Evolutionary conservation across 1,284 basidiomycete genomes (phyloP).

Genomic region (Rhodotorula sp.): DNA sequence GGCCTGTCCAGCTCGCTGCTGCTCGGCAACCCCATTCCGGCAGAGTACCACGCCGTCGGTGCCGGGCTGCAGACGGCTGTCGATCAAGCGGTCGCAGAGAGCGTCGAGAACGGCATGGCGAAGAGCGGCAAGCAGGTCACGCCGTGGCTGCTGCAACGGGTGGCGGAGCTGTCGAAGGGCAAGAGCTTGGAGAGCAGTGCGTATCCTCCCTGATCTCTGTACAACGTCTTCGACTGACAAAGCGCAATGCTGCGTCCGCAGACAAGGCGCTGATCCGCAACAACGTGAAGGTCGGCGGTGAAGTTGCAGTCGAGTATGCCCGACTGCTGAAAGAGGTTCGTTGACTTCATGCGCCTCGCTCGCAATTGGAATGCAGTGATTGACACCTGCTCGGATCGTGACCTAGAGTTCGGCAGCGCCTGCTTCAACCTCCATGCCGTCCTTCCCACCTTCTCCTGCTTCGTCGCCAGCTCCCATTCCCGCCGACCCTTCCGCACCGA

Average conservation of each 20-base stretch:
- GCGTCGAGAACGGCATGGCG: conserved; percentile 76
- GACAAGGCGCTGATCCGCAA: conserved; percentile 90
- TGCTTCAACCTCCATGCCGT: not conserved
- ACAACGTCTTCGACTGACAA: not conserved
- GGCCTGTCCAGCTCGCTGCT: conserved; percentile 71
- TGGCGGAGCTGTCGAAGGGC: conserved; percentile 77
- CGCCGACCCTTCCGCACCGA: not conserved
- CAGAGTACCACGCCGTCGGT: conserved; percentile 68
- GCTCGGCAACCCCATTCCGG: conserved; percentile 88
- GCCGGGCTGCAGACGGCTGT: conserved; percentile 74
- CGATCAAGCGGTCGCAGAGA: conserved; percentile 81
- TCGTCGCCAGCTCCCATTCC: not conserved
- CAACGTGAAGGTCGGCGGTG: conserved; percentile 80
- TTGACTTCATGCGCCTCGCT: not conserved
- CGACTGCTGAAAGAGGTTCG: conserved; percentile 54
- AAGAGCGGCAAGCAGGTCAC: conserved; percentile 87
- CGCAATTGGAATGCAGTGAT: conserved; percentile 6
- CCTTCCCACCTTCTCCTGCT: not conserved
- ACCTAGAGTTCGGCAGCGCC: not conserved
- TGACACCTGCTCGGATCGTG: not conserved
- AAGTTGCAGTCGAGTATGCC: conserved; percentile 78
- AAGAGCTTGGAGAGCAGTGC: conserved; percentile 70
- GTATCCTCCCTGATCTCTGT: conserved; percentile 42
- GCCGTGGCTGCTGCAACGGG: conserved; percentile 87
- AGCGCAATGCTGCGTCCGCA: conserved; percentile 41